phyloP scores from a whole-genome alignment of 192 early-diverging fungal genomes.

The Endogone sp. region DNA sequence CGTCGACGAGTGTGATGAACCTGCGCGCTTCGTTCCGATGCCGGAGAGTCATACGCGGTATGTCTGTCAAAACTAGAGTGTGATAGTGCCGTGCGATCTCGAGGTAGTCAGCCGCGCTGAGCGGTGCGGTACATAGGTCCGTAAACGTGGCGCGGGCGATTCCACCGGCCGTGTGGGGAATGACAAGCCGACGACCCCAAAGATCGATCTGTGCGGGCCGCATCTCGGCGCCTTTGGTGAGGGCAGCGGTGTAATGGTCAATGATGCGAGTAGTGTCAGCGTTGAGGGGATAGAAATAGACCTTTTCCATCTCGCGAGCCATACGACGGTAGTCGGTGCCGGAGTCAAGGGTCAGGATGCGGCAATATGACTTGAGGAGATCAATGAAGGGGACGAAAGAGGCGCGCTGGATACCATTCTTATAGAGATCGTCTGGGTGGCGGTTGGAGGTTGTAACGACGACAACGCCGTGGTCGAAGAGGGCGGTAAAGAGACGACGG shows the following conservation, averaged over 20 bases:
- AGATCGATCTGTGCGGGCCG: constrained; percentile 56
- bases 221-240: constrained; percentile 26
- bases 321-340: constrained; percentile 90
- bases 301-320: constrained; percentile 48
- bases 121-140: constrained; percentile 69
- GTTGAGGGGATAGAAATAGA: constrained; percentile 71
- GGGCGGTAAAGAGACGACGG: constrained; percentile 72
- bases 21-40: constrained; percentile 86
- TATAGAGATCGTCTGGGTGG: constrained; percentile 89
- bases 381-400: constrained; percentile 93
- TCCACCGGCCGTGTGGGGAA: constrained; percentile 62
- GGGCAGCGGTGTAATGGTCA: constrained; percentile 34
- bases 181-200: constrained; percentile 65
- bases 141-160: constrained; percentile 75
- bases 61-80: constrained; percentile 73
- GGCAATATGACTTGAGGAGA: constrained; percentile 74
- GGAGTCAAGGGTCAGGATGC: constrained; percentile 79
- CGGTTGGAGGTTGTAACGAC: constrained; percentile 93
- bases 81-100: constrained; percentile 73
- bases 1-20: constrained; percentile 92
- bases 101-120: constrained; percentile 88
- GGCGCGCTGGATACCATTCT: constrained; percentile 92
- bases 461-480: constrained; percentile 83
- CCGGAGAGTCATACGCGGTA: constrained; percentile 64
- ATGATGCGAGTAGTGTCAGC: constrained; percentile 39